Base-by-base conservation (phyloP, 495 filamentous ascomycete species). In the Neurospora sp. region DNA sequence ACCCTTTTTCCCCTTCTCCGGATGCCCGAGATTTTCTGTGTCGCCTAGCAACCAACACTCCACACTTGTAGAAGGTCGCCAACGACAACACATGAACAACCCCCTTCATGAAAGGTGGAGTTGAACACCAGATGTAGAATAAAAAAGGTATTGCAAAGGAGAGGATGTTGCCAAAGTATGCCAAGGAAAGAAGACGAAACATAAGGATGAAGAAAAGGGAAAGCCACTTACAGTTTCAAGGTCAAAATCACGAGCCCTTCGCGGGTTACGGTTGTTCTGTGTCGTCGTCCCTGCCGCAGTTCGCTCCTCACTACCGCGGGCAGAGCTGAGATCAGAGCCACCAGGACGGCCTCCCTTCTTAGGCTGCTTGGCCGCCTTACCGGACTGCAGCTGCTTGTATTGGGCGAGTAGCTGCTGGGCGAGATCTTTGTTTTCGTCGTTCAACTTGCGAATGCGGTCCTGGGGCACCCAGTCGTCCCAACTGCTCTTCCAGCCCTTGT, bases 391-490 rank as follows among this genome's bases (percentile, higher is more conserved):
- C 31, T 77, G 77, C 75, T 87, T 83, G 66, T 80, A 83, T 77
- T 92, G 89, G 27, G 85, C 83, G 72, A 88, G 85, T 0, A 93
- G 86, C 77, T 89, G 88, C 54, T 82, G 79, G n/a, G 94, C 93
- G 9, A 97, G 87, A 75, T 93, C 92, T 78, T 91, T 91, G 81
- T 98, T 98, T 83, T 98, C 96, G 44, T 97, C 93, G 42, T 90
- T 97, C 82, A 93, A 91, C 85, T 98, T 98, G 73, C 95, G 90
- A 16, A 99, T 90, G 71, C 96, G 93, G 81, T 98, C 96, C 81
- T 95, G 90, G 10, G 93, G 90, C 46, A 98, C 96, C 94, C 95
- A 98, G 85, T 99, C 96, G 84, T 99, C 96, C 96, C 96, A 99
- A 90, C 94, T 97, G 79, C 93, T 93, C 84, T 99, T 99, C 96